Conservation (phyloP, 176 grass and related monocot species). For the Themeda triandra region DNA sequence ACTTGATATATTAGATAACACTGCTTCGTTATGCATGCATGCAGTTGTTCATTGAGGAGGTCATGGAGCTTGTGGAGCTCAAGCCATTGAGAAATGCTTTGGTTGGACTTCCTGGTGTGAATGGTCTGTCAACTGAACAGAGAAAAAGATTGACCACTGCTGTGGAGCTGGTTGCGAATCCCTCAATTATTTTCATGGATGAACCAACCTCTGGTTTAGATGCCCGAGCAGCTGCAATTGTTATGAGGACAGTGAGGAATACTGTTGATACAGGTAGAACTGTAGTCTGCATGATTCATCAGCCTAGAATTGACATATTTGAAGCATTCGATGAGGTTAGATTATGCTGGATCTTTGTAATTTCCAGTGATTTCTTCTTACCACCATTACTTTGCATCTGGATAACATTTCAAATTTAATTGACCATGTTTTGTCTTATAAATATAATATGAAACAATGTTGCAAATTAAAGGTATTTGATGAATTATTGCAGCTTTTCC, state of each 20-base stretch:
- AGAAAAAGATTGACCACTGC: constrained; percentile 63
- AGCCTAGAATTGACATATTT: constrained; percentile 97
- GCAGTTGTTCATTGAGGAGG: constrained; percentile 76
- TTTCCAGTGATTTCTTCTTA: neutral
- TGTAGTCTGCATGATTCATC: constrained; percentile 91
- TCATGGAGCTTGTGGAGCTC: too few relatives aligned
- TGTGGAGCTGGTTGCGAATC: constrained; percentile 51
- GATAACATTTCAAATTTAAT: neutral
- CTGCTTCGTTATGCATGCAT: constrained; percentile 13
- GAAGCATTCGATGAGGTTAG: constrained; percentile 93
- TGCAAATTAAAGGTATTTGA: constrained; percentile 14
- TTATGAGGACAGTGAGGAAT: constrained; percentile 90
- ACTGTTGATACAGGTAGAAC: constrained; percentile 85
- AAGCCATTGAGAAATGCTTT: too few relatives aligned
- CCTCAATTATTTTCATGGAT: constrained; percentile 92
- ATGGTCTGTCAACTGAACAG: constrained; percentile 86
- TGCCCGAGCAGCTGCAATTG: constrained; percentile 85
- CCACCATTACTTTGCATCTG: neutral
- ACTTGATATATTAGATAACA: neutral
- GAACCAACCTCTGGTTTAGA: constrained; percentile 88
- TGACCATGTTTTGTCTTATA: neutral
- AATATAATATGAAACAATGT: neutral
- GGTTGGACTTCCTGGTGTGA: constrained; percentile 53
- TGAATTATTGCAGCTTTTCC: constrained; percentile 60
- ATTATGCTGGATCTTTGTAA: neutral